phyloP scores from a whole-genome alignment of 305 asterid species.

The Fraxinus xanthoxyloides region DNA sequence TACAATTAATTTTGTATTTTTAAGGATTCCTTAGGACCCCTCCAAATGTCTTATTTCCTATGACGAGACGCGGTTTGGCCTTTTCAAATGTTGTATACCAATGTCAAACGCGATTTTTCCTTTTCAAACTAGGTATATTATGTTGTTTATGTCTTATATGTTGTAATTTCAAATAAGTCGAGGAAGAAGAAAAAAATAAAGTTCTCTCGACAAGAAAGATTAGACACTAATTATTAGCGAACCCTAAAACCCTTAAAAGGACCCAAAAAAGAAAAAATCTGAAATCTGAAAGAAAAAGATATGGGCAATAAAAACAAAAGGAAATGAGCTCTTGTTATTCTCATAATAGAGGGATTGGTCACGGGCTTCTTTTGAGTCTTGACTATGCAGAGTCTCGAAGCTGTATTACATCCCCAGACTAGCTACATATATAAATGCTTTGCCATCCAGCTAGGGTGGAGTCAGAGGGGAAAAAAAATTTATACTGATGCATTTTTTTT shows the following conservation, averaged over 20 bases:
- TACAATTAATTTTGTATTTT: neutral
- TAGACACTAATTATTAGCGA: neutral
- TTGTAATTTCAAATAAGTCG: neutral
- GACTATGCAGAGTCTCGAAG: conserved; percentile 40
- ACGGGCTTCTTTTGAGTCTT: conserved; percentile 57
- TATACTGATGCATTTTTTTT: neutral
- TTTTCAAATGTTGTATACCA: neutral
- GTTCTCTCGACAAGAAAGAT: neutral
- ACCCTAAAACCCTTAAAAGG: neutral
- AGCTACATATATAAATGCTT: conserved; percentile 16
- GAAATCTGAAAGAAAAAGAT: conserved; percentile 18
- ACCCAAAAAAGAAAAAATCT: neutral
- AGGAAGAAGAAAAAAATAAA: neutral
- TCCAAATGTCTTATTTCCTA: neutral
- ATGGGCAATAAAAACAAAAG: conserved; percentile 28
- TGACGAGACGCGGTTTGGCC: neutral
- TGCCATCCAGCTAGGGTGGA: neutral
- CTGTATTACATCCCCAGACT: conserved; percentile 19
- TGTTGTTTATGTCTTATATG: neutral
- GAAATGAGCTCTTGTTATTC: conserved; percentile 32
- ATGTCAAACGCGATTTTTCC: neutral
- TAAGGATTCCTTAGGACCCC: neutral
- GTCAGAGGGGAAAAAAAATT: neutral
- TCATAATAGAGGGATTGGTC: conserved; percentile 45
- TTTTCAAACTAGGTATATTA: neutral